These are phyloP conservation scores for Starmerella sp. DNA, from an alignment of 805 yeast species.

Conservation along the genomic window DNA sequence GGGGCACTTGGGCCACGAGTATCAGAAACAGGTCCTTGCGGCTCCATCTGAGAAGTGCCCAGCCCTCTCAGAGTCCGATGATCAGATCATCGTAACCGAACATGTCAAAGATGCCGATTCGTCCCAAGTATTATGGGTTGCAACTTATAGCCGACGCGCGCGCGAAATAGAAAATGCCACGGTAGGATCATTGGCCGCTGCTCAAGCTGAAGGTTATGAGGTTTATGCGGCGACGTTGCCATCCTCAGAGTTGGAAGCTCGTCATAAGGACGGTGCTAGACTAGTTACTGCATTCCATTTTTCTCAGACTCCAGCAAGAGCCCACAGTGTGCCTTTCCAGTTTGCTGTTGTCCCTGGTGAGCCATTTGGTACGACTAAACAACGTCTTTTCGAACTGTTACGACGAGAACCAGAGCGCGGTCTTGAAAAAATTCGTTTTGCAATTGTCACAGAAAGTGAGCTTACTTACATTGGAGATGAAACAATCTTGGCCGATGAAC, in stretches of 20 bases:
- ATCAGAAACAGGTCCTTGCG: conserved; percentile 59
- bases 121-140: conserved; percentile 3
- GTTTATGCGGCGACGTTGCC: conserved; percentile 33
- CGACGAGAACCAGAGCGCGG: conserved; percentile 64
- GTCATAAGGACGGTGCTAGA: background rate
- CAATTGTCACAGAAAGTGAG: conserved; percentile 33
- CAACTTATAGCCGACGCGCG: background rate
- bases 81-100: background rate
- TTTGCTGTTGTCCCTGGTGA: conserved; percentile 53
- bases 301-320: conserved; percentile 40
- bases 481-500: conserved; percentile 43
- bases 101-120: background rate
- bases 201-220: conserved; percentile 38
- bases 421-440: conserved; percentile 63
- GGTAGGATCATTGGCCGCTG: background rate
- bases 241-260: conserved; percentile 11
- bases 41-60: background rate
- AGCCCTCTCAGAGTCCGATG: background rate
- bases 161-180: conserved; percentile 3
- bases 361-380: conserved; percentile 46
- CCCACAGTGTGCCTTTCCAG: conserved; percentile 59
- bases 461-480: conserved; percentile 34
- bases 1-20: conserved; percentile 32
- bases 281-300: conserved; percentile 64
- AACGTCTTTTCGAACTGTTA: conserved; percentile 53